Percentiles rank a stretch among this genome's conserved stretches.
Evolutionary conservation across 2,329 filamentous ascomycete genomes (phyloP).

Genomic region (Mycosphaerella arachidis): DNA sequence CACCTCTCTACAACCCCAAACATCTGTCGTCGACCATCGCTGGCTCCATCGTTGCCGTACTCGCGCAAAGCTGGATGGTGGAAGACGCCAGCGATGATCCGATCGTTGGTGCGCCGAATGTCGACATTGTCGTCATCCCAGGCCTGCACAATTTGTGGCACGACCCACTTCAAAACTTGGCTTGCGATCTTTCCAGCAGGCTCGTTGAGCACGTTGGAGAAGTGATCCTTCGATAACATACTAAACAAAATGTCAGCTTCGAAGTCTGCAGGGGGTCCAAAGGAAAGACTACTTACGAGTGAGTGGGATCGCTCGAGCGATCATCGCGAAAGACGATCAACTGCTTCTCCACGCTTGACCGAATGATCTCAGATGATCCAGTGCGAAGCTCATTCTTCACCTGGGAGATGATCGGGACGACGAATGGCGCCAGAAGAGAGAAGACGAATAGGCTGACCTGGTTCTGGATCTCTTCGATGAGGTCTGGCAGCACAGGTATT

Average conservation of each 20-base stretch:
- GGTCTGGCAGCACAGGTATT: slow-evolving; percentile 77
- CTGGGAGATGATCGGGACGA: slow-evolving; percentile 79
- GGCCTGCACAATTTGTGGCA: slow-evolving; percentile 81
- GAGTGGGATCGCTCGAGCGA: slow-evolving; percentile 72
- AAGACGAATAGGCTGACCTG: slow-evolving; percentile 88
- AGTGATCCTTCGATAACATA: slow-evolving; percentile 95
- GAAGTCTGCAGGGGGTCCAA: too few species aligned
- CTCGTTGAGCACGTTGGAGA: slow-evolving; percentile 84
- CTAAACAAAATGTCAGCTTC: slow-evolving; percentile 40
- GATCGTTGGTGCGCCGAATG: slow-evolving; percentile 63
- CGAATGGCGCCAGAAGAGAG: slow-evolving; percentile 81
- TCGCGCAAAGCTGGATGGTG: slow-evolving; percentile 80
- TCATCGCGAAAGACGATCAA: slow-evolving; percentile 82
- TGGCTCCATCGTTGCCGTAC: slow-evolving; percentile 63
- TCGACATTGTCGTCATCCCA: slow-evolving; percentile 76
- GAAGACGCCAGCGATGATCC: slow-evolving; percentile 76
- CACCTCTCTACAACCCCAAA: slow-evolving; percentile 76
- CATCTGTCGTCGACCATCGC: slow-evolving; percentile 70
- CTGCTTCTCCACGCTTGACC: slow-evolving; percentile 78
- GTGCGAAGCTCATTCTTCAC: slow-evolving; percentile 82
- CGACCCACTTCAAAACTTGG: slow-evolving; percentile 72
- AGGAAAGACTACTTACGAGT: slow-evolving; percentile 37
- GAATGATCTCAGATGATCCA: slow-evolving; percentile 81
- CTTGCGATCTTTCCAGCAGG: slow-evolving; percentile 78
- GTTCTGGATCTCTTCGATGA: slow-evolving; percentile 81